phyloP scores from a whole-genome alignment of 148 eudicot species.

The Rhododendron vialii region DNA sequence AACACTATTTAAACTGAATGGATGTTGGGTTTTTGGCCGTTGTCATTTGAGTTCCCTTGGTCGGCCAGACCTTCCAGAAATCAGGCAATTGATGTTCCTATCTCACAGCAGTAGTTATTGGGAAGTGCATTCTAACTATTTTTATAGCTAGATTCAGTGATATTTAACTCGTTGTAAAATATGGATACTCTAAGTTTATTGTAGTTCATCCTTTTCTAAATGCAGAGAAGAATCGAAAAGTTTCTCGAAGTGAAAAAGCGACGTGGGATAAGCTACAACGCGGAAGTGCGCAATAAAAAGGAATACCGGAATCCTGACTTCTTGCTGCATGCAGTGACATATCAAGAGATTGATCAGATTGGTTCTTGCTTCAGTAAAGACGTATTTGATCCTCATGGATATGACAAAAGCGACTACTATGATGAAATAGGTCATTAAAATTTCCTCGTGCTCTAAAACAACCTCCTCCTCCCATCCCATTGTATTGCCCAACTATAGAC shows the following conservation, averaged over 20 bases:
- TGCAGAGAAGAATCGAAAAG: constrained; percentile 74
- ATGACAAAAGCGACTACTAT: constrained; percentile 77
- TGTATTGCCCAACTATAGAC: neutral
- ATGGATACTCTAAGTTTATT: neutral
- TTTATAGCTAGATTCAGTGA: neutral
- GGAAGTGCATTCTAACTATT: neutral
- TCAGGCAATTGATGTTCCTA: neutral
- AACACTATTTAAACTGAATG: neutral
- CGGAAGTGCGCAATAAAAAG: constrained; percentile 93
- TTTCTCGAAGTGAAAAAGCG: constrained; percentile 59
- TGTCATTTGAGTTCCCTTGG: neutral
- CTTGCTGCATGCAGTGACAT: constrained; percentile 94
- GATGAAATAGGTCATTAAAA: constrained; percentile 68
- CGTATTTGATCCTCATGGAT: constrained; percentile 97
- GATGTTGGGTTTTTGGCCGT: neutral
- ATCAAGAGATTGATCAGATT: constrained; percentile 90
- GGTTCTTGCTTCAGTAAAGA: constrained; percentile 94
- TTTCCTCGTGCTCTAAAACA: neutral
- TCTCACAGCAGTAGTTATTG: neutral
- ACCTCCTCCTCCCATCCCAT: neutral
- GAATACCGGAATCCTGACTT: constrained; percentile 97
- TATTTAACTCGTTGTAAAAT: neutral
- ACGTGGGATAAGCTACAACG: constrained; percentile 74
- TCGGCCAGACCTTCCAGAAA: neutral
- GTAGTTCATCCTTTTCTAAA: neutral